phyloP scores from a whole-genome alignment of 2,329 filamentous ascomycete genomes.

The Coleophoma eucalyptorum region DNA sequence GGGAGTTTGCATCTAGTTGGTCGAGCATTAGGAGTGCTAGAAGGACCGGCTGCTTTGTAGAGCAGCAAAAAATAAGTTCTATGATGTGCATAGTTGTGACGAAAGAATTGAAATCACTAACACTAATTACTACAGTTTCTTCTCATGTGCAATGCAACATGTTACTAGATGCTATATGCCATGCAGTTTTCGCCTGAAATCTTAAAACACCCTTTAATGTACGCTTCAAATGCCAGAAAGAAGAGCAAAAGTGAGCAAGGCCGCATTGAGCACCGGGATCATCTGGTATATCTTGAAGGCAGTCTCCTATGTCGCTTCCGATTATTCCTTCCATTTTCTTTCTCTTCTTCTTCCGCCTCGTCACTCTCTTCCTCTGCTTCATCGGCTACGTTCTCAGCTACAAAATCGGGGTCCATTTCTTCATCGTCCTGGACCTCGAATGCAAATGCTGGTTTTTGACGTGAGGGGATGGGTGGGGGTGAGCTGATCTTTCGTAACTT shows the following conservation, averaged over 20 bases:
- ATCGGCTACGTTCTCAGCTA: not conserved
- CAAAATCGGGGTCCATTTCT: not conserved
- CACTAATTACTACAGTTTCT: too few relatives aligned
- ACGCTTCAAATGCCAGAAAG: too few relatives aligned
- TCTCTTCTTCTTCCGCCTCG: not conserved
- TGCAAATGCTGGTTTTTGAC: not conserved
- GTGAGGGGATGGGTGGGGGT: not conserved
- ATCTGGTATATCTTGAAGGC: not conserved
- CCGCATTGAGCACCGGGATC: too few relatives aligned
- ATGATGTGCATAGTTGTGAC: too few relatives aligned
- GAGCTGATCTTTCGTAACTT: conserved; percentile 4
- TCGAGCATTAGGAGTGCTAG: conserved; percentile 69
- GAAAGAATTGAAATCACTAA: too few relatives aligned
- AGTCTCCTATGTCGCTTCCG: not conserved
- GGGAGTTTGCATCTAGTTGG: conserved; percentile 63
- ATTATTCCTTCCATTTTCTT: not conserved
- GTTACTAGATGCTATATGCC: too few relatives aligned
- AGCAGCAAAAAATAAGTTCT: too few relatives aligned
- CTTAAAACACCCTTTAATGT: too few relatives aligned
- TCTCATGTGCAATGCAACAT: too few relatives aligned
- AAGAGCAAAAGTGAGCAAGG: too few relatives aligned
- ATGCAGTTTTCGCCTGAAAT: too few relatives aligned
- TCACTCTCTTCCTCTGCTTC: not conserved
- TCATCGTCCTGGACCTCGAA: not conserved
- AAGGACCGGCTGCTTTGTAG: conserved; percentile 34